These are phyloP conservation scores for Arthrobotrys conoides DNA, from an alignment of 2,329 filamentous ascomycete species.

Conservation along the genomic window DNA sequence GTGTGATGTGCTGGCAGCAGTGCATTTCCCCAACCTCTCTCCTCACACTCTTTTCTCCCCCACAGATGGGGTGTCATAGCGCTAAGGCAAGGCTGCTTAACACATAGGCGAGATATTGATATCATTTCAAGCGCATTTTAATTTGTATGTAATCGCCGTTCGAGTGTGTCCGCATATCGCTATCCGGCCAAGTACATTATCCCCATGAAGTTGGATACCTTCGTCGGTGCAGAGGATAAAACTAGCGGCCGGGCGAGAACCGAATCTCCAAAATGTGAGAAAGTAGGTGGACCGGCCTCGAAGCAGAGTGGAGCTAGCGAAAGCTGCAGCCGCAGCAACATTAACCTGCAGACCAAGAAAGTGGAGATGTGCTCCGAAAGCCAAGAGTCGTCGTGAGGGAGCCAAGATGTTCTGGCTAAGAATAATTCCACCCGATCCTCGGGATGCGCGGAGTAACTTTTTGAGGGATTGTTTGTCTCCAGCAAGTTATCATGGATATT, in stretches of 20 bases:
- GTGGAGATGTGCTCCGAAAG: neutral
- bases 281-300: neutral
- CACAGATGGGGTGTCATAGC: neutral
- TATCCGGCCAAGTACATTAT: neutral
- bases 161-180: neutral
- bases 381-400: no score
- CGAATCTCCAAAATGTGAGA: neutral
- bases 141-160: neutral
- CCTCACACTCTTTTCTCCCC: neutral
- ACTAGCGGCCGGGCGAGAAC: neutral
- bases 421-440: neutral
- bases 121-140: constrained; percentile 1
- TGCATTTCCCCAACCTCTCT: constrained; percentile 17
- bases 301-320: no score
- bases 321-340: no score
- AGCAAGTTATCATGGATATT: neutral
- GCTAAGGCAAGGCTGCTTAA: neutral
- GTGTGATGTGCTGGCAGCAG: constrained; percentile 28
- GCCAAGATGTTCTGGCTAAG: neutral
- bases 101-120: neutral
- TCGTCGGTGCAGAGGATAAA: neutral
- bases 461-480: neutral
- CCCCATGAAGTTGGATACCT: neutral
- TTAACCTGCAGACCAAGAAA: neutral
- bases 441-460: neutral